Base-by-base conservation (phyloP, 345 rosid species). In the Sisymbrium altissimum region DNA sequence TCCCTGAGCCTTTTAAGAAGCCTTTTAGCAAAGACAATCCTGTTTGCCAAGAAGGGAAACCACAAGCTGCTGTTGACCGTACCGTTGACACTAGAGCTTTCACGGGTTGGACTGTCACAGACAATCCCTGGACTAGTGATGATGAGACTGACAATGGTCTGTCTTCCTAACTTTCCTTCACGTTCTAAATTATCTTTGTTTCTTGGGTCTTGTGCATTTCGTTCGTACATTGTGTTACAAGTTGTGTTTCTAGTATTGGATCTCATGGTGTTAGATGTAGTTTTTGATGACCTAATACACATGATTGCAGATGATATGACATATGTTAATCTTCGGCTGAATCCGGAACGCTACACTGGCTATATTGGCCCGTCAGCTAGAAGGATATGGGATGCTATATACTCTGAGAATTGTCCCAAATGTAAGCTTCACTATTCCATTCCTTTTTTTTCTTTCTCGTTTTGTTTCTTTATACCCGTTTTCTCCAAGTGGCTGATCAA, bases 361-460 rank as follows among this genome's bases (percentile, higher is more conserved):
- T 90, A 93, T 33, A 75, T 72, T 69, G 97, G 97, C 60, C 87
- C 98, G 23, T 90, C 98, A 48, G 97, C 98, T 76, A 80, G 96
- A 84, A 87, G 98, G 83, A 90, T 93, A 83, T 93, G 98, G 98
- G 98, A 93, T 80, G 96, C 98, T 58, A 66, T 90, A 57, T 93
- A 93, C 79, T 83, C 89, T 12, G 98, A 90, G 68, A 93, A 93
- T 71, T 93, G 98, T 79, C 97, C 93, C 66, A 88, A 87, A 85
- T 85, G 98, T 90, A 70, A 84, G 81, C 76, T 71, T 41, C 61
- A 55, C 40, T 13, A 1, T 18, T 25, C 46, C 19, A 35, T 70
- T 72, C 66, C 49, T 60, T 46, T 46, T 66, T 61, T 52, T 25
- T 25, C 0, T 2, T 32, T 74, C 43, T n/a, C n/a, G n/a, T n/a